Conservation (phyloP, 2,329 filamentous ascomycete species). For the Neonectria punicea region DNA sequence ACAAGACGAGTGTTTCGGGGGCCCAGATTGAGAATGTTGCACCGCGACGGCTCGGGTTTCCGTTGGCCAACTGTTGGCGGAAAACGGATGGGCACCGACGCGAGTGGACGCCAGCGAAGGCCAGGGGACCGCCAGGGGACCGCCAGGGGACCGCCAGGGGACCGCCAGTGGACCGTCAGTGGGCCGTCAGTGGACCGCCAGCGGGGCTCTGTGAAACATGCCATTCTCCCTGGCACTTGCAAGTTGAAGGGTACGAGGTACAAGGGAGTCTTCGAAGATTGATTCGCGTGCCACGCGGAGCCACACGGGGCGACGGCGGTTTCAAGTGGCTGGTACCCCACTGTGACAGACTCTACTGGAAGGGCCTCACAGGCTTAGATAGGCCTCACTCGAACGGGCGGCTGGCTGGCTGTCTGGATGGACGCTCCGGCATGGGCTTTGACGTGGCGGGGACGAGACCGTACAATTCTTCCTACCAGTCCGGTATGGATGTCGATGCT, state of each 20-base stretch:
- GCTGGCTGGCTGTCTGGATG: no score
- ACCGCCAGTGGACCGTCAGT: background rate
- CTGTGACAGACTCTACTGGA: constrained; percentile 33
- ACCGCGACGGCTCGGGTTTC: constrained; percentile 11
- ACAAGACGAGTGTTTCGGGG: constrained; percentile 19
- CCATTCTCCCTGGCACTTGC: constrained; percentile 11
- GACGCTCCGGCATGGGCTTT: no score
- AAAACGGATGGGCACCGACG: constrained; percentile 2
- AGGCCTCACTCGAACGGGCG: no score
- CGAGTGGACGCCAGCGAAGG: background rate
- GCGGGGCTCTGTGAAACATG: constrained; percentile 22
- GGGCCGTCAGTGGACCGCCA: background rate
- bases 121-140: background rate
- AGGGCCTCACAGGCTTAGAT: background rate
- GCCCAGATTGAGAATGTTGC: constrained; percentile 21
- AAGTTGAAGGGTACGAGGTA: background rate
- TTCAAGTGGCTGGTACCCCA: constrained; percentile 40
- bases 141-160: background rate
- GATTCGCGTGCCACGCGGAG: constrained; percentile 19
- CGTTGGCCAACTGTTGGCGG: constrained; percentile 19
- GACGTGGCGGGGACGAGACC: no score
- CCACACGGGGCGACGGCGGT: constrained; percentile 34
- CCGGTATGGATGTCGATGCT: no score
- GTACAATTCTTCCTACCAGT: no score
- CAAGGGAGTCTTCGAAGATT: background rate